Base-by-base conservation (phyloP, 768 basidiomycete genomes). In the Naganishia vishniacii region DNA sequence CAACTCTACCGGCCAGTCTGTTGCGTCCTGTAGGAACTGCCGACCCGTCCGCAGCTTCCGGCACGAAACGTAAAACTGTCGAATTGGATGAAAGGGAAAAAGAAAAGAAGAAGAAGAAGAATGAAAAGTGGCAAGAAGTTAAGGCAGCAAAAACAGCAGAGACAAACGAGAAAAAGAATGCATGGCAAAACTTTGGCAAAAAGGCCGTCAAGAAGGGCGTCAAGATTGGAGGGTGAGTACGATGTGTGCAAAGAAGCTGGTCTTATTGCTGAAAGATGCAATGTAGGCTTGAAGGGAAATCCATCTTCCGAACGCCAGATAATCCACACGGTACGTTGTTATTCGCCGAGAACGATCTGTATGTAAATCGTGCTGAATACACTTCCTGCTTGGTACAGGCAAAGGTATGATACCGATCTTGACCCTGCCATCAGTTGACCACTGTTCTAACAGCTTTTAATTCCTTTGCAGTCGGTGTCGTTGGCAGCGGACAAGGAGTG, bases 121-220 rank as follows among this genome's bases (percentile, higher is more conserved):
- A 74, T 31, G 77, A 78, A 53, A 76, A 77, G 59, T 77, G 77
- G 77, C 72, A 75, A 65, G 76, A 74, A 64, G 69, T 62, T 18
- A 74, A 75, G 60, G 70, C 75, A 47, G 70, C 69, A 15, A 75
- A 72, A 62, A 71, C 75, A 37, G 71, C 76, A 40, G 77, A 76
- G 53, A 70, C 73, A 41, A 73, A 75, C 56, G 70, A 73, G 42
- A 78, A 78, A 72, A 75, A 76, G 70, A 68, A 66, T 61, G 74
- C 75, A 13, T 78, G 77, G 77, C 72, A 77, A 61, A 75, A 70
- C 65, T 78, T 78, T 70, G 77, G 75, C 3, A 75, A 75, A 64
- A 78, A 78, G 67, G 77, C 77, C 18, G 66, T 68, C 20, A 78
- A 78, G 70, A 78, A 78, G 71, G 77, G 77, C 11, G 72, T 77